Evolutionary conservation across 2,329 filamentous ascomycete species (phyloP).

Genomic region (Tympanopsis confertula): DNA sequence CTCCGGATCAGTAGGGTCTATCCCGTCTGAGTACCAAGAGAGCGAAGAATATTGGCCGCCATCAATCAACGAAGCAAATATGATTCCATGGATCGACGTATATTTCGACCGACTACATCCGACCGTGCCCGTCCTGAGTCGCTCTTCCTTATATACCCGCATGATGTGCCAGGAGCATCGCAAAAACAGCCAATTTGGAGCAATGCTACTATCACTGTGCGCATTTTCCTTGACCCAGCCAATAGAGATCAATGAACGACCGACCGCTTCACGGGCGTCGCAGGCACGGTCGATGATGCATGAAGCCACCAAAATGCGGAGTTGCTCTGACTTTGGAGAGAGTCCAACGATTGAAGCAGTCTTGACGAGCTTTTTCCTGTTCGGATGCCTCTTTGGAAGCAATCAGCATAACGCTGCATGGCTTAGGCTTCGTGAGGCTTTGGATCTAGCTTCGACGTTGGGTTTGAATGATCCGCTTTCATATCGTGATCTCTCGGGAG

Average conservation of each 20-base stretch:
- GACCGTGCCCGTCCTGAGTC: constrained; percentile 25
- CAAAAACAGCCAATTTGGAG: constrained; percentile 25
- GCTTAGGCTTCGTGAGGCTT: constrained; percentile 13
- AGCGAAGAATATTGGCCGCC: no score
- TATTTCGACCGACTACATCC: constrained; percentile 29
- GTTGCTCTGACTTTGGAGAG: constrained; percentile 21
- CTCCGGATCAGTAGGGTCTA: no score
- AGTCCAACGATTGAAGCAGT: constrained; percentile 13
- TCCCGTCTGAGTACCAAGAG: no score
- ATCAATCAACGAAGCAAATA: constrained; percentile 23
- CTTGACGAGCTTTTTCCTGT: constrained; percentile 15
- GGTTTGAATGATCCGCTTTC: constrained; percentile 23
- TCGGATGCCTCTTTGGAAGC: constrained; percentile 15
- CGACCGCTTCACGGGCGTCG: constrained; percentile 3
- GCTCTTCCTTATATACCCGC: constrained; percentile 24
- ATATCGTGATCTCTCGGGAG: constrained; percentile 19
- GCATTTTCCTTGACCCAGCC: constrained; percentile 29
- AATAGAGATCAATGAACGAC: constrained; percentile 26
- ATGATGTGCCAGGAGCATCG: constrained; percentile 28
- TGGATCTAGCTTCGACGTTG: constrained; percentile 24
- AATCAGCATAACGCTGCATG: constrained; percentile 6
- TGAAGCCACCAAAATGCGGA: constrained; percentile 28
- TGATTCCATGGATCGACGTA: constrained; percentile 19
- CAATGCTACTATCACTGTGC: constrained; percentile 26
- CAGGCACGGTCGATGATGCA: constrained; percentile 27